Conservation (phyloP, 2,329 filamentous ascomycete species). For the Huntiella omanensis region DNA sequence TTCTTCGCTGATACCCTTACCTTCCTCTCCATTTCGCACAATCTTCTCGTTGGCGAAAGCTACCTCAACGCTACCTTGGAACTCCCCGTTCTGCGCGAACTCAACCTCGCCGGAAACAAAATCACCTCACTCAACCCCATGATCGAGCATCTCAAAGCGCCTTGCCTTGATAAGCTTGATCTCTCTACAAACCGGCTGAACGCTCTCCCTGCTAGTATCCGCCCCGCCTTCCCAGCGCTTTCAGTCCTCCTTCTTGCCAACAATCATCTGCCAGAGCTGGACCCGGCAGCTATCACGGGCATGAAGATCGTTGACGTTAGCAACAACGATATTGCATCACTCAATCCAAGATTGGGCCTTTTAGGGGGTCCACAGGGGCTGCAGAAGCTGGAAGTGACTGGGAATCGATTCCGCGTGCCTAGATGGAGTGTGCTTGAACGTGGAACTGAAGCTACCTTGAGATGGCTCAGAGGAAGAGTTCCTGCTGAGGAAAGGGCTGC, state of each 20-base stretch:
- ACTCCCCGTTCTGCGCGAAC: constrained; percentile 55
- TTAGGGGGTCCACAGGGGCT: constrained; percentile 42
- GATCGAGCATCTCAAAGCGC: constrained; percentile 48
- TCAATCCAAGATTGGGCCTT: constrained; percentile 66
- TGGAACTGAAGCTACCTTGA: constrained; percentile 67
- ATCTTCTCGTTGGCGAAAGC: constrained; percentile 44
- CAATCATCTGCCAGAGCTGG: constrained; percentile 58
- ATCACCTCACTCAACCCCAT: constrained; percentile 53
- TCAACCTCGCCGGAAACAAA: constrained; percentile 58
- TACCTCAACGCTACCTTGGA: constrained; percentile 49
- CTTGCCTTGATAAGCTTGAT: constrained; percentile 57
- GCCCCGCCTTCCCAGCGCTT: constrained; percentile 49
- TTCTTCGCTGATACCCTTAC: constrained; percentile 54
- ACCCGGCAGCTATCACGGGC: constrained; percentile 55
- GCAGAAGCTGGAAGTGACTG: constrained; percentile 56
- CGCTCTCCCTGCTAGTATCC: constrained; percentile 43
- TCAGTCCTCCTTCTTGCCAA: constrained; percentile 55
- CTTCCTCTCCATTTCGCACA: constrained; percentile 55
- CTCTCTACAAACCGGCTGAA: constrained; percentile 67
- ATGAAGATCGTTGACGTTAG: constrained; percentile 58
- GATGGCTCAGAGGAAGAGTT: constrained; percentile 63
- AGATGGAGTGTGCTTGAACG: constrained; percentile 68
- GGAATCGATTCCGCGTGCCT: constrained; percentile 77
- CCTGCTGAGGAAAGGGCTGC: constrained; percentile 39
- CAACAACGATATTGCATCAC: constrained; percentile 68